Evolutionary conservation across 163 green algal genomes (phyloP).

Genomic region (Scenedesmus sp.): DNA sequence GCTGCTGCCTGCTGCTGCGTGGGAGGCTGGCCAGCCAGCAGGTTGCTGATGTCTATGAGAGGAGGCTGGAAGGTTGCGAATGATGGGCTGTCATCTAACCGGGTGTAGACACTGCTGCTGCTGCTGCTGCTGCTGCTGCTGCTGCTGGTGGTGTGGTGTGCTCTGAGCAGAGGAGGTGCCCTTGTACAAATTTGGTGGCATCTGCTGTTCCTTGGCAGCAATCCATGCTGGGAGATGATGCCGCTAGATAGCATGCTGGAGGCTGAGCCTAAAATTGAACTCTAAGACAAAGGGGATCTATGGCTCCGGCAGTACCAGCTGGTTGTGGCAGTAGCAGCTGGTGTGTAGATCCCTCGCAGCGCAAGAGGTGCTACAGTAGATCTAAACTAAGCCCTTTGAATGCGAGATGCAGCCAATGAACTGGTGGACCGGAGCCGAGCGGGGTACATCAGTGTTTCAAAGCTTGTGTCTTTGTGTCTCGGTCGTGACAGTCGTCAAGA

Average conservation of each 20-base stretch:
- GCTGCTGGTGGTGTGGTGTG: not conserved
- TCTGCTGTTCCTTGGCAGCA: not conserved
- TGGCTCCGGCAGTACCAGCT: not conserved
- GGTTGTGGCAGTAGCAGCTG: not conserved
- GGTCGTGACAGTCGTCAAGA: not conserved
- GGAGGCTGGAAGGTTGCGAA: slow-evolving; percentile 11
- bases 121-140: not conserved
- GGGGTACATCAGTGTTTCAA: not conserved
- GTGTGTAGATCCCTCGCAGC: not conserved
- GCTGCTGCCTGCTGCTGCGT: not conserved
- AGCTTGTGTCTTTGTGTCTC: too few species aligned
- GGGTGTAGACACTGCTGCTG: slow-evolving; percentile 14
- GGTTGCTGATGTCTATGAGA: slow-evolving; percentile 26
- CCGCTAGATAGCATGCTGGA: not conserved
- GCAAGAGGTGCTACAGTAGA: not conserved
- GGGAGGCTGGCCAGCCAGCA: not conserved
- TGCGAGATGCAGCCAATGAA: not conserved
- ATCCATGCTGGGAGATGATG: not conserved
- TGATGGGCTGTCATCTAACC: not conserved
- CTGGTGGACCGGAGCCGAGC: not conserved
- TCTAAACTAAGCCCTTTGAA: too few species aligned
- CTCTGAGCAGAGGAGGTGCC: not conserved
- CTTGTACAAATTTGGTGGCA: not conserved
- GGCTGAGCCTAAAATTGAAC: not conserved
- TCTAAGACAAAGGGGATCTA: not conserved